Base-by-base conservation (phyloP, 2,329 filamentous ascomycete genomes). In the Purpureocillium takamizusanense region DNA sequence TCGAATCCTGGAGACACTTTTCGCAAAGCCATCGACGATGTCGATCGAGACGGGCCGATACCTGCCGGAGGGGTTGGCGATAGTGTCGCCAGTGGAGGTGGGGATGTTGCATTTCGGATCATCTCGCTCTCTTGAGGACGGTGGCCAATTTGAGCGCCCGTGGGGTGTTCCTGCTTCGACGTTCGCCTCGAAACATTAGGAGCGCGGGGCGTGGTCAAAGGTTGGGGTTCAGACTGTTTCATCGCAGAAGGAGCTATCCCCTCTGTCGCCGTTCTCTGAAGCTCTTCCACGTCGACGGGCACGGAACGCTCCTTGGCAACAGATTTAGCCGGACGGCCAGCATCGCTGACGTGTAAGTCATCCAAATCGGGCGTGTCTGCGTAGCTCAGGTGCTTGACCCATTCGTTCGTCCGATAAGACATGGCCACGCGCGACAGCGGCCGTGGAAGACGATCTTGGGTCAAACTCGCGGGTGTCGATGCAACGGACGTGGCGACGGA, bases 371-470 rank as follows among this genome's bases (percentile, higher is more conserved):
- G 87, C 5, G 67, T 64, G 13, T 95, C 89, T 7, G 90, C 88
- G 31, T 74, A 66, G 45, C 80, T 78, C 10, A 95, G 69, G 57
- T 95, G 87, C 57, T 95, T 95, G 0, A 88, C 87, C 90, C 90
- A 97, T 62, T 97, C 90, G 47, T 94, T 94, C 2, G 88, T 95
- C 41, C 90, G 78, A 54, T 92, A 94, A 0, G 83, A 85, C 56
- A 86, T 67, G 2, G 88, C 83, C 8, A 94, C 75, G 43, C 77
- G 81, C 1, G 88, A 92, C 27, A 88, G 61, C 11, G 78, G 76
- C n/a, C 70, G 65, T 1, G 86, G 85, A 9, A 94, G 70, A 10
- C 70, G 70, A 4, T 78, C 76, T 45, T 70, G 72, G 5, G 72
- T 78, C 42, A 83, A 57, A 34, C 62, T 74, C 13, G 59, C 60